Evolutionary conservation across 495 filamentous ascomycete genomes (phyloP), one percentile per base, ranked within the genome.

Genomic region (Aspergillus steynii): DNA sequence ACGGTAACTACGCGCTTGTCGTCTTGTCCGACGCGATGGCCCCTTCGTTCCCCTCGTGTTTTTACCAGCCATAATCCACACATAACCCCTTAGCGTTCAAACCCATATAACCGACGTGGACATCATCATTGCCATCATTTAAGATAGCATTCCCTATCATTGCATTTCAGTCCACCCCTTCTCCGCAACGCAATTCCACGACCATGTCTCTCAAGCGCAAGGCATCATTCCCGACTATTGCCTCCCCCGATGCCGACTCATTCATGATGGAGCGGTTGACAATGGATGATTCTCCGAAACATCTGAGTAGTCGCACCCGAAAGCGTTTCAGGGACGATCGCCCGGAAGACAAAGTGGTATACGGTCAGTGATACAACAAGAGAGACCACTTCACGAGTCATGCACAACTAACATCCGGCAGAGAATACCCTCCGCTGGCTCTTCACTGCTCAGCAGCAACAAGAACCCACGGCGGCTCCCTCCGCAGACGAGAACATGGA

Each of bases 201-300:
- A 54, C 32, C 46, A 83, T 83, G 80, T 71, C 78, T 49, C 74
- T 79, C 69, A 83, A 83, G 66, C 81, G 80, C 63, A 83, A 83
- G 61, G 77, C 79, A 53, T 82, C 80, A 1, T 76, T 73, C 56
- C 65, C 75, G 9, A 67, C 65, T 14, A 55, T 72, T 27, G 64
- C 72, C 25, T 74, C 69, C 52, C 75, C 74, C 31, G 75, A 62
- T 46, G 65, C 56, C 29, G 54, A 64, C 5, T 73, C 75, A 26
- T 67, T 68, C 58, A 70, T 63, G 15, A 68, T 62, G 26, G 64
- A 63, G 47, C 55, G n/a, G 20, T 63, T 64, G 56, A 66, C 65
- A 47, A 63, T 71, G 54, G 62, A 69, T 46, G 70, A 71, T 52
- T 64, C 63, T 29, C 73, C 76, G 25, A 71, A 74, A 45, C 73